Evolutionary conservation across 2,329 filamentous ascomycete genomes (phyloP), one percentile per base, ranked within the genome.

Genomic region (Talaromyces funiculosus): DNA sequence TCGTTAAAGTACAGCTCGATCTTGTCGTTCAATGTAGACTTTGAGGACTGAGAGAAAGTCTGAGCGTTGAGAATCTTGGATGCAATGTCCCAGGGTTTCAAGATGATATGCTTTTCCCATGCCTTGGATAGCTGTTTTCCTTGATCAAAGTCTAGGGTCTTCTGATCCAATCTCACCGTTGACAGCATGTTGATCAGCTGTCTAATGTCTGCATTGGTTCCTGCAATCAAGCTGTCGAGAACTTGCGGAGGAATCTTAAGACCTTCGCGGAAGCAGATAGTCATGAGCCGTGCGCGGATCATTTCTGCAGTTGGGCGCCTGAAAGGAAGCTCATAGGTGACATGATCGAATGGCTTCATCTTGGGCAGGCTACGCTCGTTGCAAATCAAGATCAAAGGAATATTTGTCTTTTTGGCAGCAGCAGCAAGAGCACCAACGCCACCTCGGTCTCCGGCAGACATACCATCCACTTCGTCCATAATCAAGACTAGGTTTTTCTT

Each of bases 1-100:
- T 99, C 94, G 73, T 99, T 97, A 81, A 99, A 99, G 75, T 99
- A 99, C 1, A 99, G 85, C 76, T 99, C 93, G 64, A 95, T 94
- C 81, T 99, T 99, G 74, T 99, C 93, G 72, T 97, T 97, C 37
- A 99, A 79, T 0, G 91, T 96, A 3, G 90, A 81, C 66, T 90
- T 95, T 76, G 91, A 95, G 54, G 87, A 86, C 4, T 87, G 83
- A 24, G 90, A 83, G 75, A 97, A 99, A 75, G 97, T 85, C 38
- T 91, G 90, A 3, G 91, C 88, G 26, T 85, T 90, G 5, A 99
- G 84, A 72, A 99, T 91, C 78, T 97, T 97, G 71, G 89, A 85
- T 64, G 90, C 92, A 69, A 99, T 99, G 71, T 99, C 94, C 94
- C 94, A 99, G 0, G 94, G 94, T 76, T 97, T 97, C 60, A 99